These are phyloP conservation scores for Colletotrichum sp. DNA, from an alignment of 2,329 filamentous ascomycete species.

Conservation along the genomic window DNA sequence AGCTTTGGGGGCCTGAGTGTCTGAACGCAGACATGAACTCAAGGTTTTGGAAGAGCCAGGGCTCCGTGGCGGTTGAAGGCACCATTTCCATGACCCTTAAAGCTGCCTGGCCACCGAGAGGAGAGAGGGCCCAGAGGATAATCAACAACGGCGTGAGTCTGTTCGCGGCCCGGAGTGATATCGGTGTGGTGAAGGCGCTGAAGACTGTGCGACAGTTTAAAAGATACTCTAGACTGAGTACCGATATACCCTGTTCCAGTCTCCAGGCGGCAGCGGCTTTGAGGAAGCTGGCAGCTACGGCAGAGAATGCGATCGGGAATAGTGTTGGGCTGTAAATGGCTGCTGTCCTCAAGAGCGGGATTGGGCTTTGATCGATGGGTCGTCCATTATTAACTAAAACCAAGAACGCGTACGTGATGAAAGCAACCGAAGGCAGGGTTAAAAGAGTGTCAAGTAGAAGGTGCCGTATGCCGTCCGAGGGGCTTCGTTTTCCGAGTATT, in stretches of 20 bases:
- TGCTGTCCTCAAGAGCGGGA: background rate
- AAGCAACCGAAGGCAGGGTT: background rate
- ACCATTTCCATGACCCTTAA: background rate
- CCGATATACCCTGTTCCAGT: background rate
- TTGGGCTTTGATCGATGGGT: background rate
- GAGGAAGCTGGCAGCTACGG: background rate
- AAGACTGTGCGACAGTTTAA: background rate
- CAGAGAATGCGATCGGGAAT: conserved; percentile 4
- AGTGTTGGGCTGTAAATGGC: conserved; percentile 1
- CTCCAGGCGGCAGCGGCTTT: background rate
- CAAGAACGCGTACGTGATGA: background rate
- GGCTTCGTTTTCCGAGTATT: background rate
- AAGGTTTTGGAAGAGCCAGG: background rate
- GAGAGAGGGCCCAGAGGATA: background rate
- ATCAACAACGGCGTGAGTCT: background rate
- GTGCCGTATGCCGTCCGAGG: background rate
- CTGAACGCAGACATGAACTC: background rate
- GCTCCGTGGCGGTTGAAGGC: background rate
- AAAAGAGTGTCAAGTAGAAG: background rate
- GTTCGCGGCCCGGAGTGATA: background rate
- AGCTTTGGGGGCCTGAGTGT: background rate
- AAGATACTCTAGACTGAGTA: background rate
- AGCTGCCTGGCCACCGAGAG: background rate
- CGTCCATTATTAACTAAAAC: background rate
- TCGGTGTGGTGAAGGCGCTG: background rate